Conservation (phyloP, 306 rosid species). For the Dryas drummondii region DNA sequence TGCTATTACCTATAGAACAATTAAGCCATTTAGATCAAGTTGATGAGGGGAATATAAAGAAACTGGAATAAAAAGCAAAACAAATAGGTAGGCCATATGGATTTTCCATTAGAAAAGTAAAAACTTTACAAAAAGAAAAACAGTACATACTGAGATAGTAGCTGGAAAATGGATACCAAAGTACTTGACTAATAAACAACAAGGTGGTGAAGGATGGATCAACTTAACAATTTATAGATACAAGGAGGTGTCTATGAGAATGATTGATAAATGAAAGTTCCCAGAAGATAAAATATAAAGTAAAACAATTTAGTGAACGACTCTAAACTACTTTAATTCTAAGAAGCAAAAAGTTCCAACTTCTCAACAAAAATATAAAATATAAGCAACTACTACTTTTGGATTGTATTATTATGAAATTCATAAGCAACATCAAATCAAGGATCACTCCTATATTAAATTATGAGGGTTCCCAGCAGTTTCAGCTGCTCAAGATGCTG, state of each 20-base stretch:
- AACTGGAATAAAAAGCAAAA: constrained; percentile 6
- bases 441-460: not conserved
- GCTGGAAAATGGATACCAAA: not conserved
- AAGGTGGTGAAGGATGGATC: not conserved
- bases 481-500: too few species aligned
- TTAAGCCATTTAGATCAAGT: constrained; percentile 32
- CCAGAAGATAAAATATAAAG: too few species aligned
- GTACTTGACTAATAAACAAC: not conserved
- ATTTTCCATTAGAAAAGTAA: constrained; percentile 6
- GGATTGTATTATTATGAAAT: not conserved
- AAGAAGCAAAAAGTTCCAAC: not conserved
- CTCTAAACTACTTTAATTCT: not conserved
- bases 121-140: not conserved
- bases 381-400: not conserved
- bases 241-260: not conserved
- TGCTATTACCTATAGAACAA: constrained; percentile 67
- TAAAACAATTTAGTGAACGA: not conserved
- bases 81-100: constrained; percentile 12
- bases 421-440: not conserved
- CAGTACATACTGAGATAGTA: not conserved
- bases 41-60: constrained; percentile 25
- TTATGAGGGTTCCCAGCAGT: too few species aligned
- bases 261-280: not conserved
- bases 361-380: not conserved
- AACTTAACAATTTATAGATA: not conserved